Evolutionary conservation across 495 filamentous ascomycete genomes (phyloP).

Genomic region (Haplographium delicatum): DNA sequence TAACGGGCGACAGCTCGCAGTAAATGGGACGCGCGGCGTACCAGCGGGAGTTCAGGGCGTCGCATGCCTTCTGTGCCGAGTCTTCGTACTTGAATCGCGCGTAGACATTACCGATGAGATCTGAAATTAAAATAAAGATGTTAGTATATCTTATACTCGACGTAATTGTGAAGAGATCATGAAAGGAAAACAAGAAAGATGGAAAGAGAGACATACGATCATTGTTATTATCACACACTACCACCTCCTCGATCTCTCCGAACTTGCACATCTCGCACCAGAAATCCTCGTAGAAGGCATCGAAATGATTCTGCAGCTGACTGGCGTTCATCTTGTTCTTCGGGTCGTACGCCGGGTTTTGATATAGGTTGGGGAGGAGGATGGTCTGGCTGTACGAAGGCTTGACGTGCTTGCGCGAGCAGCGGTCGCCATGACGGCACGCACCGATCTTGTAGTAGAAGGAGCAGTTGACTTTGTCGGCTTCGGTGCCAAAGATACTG

Average conservation of each 20-base stretch:
- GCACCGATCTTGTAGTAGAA: constrained; percentile 90
- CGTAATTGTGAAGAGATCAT: not conserved
- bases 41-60: constrained; percentile 90
- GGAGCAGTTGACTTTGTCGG: constrained; percentile 75
- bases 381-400: constrained; percentile 96
- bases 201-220: constrained; percentile 21
- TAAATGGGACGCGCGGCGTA: constrained; percentile 97
- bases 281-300: constrained; percentile 99
- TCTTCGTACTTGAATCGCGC: constrained; percentile 99
- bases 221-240: constrained; percentile 84
- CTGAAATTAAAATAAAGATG: constrained; percentile 35
- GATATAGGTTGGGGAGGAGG: constrained; percentile 97
- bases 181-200: not conserved
- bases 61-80: constrained; percentile 86
- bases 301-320: constrained; percentile 98
- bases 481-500: constrained; percentile 98
- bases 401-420: constrained; percentile 97
- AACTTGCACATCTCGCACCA: constrained; percentile 99
- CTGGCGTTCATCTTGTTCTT: constrained; percentile 92
- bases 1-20: constrained; percentile 94
- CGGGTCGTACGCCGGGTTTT: constrained; percentile 95
- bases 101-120: constrained; percentile 98
- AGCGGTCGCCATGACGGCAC: constrained; percentile 96
- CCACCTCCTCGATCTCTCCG: constrained; percentile 83
- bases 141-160: constrained; percentile 1